Evolutionary conservation across 2,329 filamentous ascomycete species (phyloP).

Genomic region (Ascosphaera aggregata): DNA sequence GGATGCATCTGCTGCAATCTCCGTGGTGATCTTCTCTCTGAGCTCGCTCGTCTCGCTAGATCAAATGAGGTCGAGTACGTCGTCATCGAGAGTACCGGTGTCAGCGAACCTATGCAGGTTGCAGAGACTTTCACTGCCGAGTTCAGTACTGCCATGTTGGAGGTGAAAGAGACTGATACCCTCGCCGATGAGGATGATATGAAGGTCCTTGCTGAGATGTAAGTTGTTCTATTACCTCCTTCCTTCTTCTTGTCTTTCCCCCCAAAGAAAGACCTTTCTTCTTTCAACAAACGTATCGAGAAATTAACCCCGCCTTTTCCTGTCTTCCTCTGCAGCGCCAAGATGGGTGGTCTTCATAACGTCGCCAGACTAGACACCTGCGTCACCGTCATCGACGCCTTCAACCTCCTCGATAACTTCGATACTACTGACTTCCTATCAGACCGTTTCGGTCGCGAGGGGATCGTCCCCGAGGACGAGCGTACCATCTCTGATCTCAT

Average conservation of each 20-base stretch:
- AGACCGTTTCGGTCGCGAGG: constrained; percentile 32
- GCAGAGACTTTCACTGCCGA: constrained; percentile 46
- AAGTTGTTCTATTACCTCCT: constrained; percentile 6
- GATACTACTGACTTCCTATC: constrained; percentile 45
- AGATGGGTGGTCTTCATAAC: constrained; percentile 39
- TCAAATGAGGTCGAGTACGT: constrained; percentile 51
- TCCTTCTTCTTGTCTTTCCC: too few species aligned
- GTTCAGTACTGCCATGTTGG: constrained; percentile 25
- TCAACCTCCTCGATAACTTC: constrained; percentile 50
- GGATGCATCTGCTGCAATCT: constrained; percentile 58
- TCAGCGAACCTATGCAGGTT: constrained; percentile 51
- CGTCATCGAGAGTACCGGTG: constrained; percentile 46
- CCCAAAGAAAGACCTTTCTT: too few species aligned
- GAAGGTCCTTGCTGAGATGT: constrained; percentile 25
- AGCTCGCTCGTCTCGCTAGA: constrained; percentile 42
- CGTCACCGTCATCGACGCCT: constrained; percentile 52
- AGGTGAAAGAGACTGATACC: constrained; percentile 24
- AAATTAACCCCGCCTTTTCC: too few species aligned
- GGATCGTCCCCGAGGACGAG: constrained; percentile 43
- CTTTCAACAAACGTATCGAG: too few species aligned
- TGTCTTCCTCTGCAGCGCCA: constrained; percentile 15
- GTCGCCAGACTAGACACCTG: constrained; percentile 44
- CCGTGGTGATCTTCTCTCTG: constrained; percentile 45
- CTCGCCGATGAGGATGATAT: constrained; percentile 20
- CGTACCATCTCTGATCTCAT: constrained; percentile 51